Conservation (phyloP, 495 filamentous ascomycete genomes). For the Physcia stellaris region DNA sequence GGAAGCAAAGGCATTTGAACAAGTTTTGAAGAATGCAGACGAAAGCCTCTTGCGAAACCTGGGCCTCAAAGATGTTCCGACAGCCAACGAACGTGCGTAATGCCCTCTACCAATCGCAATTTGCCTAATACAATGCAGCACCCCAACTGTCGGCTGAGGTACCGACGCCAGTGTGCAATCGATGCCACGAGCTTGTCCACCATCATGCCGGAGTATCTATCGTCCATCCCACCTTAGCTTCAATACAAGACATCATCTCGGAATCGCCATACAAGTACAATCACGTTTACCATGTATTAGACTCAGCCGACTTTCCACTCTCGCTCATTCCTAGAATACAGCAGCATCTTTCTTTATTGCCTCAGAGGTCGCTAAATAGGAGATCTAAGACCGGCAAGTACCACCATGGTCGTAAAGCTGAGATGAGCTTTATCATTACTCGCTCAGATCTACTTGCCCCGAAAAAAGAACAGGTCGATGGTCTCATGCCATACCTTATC, state of each 20-base stretch:
- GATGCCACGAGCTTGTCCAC: constrained; percentile 72
- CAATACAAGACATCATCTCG: constrained; percentile 65
- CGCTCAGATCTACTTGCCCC: constrained; percentile 75
- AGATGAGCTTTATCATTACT: constrained; percentile 76
- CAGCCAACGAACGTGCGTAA: background rate
- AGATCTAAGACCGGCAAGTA: constrained; percentile 51
- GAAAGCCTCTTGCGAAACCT: constrained; percentile 26
- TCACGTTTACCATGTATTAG: constrained; percentile 93
- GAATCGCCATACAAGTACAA: constrained; percentile 79
- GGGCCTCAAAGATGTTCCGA: constrained; percentile 29
- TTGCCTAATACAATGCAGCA: background rate
- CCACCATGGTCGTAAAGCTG: constrained; percentile 42
- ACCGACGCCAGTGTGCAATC: constrained; percentile 52
- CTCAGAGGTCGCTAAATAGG: constrained; percentile 63
- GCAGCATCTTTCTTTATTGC: constrained; percentile 41
- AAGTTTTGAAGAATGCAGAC: constrained; percentile 24
- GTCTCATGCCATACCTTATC: constrained; percentile 67
- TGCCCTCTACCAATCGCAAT: background rate
- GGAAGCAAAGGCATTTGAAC: constrained; percentile 8
- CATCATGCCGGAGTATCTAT: constrained; percentile 57
- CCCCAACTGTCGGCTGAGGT: constrained; percentile 8
- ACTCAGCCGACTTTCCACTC: constrained; percentile 94
- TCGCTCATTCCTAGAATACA: constrained; percentile 61
- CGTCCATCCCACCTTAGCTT: constrained; percentile 60
- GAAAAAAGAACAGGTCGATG: constrained; percentile 64